Evolutionary conservation across 441 rosid genomes (phyloP), one percentile per base, ranked within the genome.

Genomic region (Gossypium schwendimanii): DNA sequence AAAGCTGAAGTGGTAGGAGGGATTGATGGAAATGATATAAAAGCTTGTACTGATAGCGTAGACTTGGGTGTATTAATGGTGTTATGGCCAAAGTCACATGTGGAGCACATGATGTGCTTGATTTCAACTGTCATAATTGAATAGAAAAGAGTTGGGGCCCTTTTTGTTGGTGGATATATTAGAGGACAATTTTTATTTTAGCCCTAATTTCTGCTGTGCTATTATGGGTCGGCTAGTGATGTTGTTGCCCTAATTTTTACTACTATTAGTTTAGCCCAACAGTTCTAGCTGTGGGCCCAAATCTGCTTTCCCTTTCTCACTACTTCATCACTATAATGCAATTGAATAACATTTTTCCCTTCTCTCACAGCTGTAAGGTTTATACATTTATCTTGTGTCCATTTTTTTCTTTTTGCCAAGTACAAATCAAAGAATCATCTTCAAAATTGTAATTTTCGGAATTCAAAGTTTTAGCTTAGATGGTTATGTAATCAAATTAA

Each of bases 91-190:
- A 69, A 64, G 68, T 73, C 81, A 81, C 81, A 71, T 78, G 81
- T 33, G 54, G 68, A 47, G 77, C 77, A 73, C 81, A 73, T 76
- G 78, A 74, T 53, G 58, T 78, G 74, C 77, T 71, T 71, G 45
- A 75, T 45, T 70, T 50, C 23, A 26, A 72, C 50, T 67, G 63
- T 61, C 59, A 23, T 45, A 11, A 50, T 15, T 44, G 49, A 44
- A 9, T 44, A 2, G 33, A 31, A 41, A 14, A 14, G 54, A 49
- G 17, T n/a, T 49, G 54, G 54, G 54, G 47, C 54, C 54, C 20
- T 12, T n/a, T 12, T 49, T 26, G 5, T 26, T 26, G 31, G 31
- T 26, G 31, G 31, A 26, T 26, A 26, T 26, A 4, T 49, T 14
- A n/a, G 33, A 53, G 12, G 75, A 77, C 83, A 70, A 76, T 9